These are phyloP conservation scores for Eucalyptus microcorys DNA, from an alignment of 345 rosid species.

Conservation along the genomic window DNA sequence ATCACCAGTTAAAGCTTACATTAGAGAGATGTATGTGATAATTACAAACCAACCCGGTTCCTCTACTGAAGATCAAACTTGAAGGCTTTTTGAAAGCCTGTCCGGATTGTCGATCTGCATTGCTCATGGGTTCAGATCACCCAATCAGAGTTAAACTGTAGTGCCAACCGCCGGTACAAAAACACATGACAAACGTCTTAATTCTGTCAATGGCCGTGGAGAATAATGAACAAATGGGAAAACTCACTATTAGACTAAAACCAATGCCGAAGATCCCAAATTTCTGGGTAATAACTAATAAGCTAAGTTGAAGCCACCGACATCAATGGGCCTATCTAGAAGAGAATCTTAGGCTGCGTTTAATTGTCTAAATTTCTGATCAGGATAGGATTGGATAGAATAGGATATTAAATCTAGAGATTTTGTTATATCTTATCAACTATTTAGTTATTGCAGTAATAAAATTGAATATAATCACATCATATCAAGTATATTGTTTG, in stretches of 20 bases:
- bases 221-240: neutral
- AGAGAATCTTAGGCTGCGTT: neutral
- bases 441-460: fast-evolving
- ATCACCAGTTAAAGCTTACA: neutral
- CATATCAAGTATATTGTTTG: too few species aligned
- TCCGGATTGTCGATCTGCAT: neutral
- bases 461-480: too few species aligned
- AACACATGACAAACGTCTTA: neutral
- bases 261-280: neutral
- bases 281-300: neutral
- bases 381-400: fast-evolving
- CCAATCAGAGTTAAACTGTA: neutral
- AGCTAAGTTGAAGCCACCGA: neutral
- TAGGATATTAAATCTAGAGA: fast-evolving
- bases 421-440: too few species aligned
- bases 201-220: neutral
- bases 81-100: neutral
- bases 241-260: neutral
- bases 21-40: neutral
- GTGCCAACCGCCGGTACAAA: neutral
- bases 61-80: neutral
- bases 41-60: neutral
- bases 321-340: neutral
- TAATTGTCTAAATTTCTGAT: fast-evolving
- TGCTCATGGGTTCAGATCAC: neutral